These are phyloP conservation scores for Yarrowia keelungensis DNA, from an alignment of 805 yeast species.

Conservation along the genomic window DNA sequence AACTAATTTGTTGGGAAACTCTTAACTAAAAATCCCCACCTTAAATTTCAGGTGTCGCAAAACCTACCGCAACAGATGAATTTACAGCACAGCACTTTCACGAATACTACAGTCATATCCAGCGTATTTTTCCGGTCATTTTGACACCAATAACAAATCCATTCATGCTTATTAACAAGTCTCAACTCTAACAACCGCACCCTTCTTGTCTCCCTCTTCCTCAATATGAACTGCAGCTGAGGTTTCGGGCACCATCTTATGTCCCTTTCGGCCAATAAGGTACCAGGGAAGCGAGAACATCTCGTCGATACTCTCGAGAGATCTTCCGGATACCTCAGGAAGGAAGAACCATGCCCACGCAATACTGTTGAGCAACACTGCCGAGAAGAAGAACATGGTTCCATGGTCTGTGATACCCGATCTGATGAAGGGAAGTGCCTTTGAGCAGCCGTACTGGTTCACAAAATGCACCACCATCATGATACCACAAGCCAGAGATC, in stretches of 20 bases:
- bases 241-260: constrained; percentile 1
- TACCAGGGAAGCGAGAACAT: constrained; percentile 6
- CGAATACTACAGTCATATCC: no score
- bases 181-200: background rate
- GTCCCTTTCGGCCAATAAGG: background rate
- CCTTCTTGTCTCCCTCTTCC: constrained; percentile 1
- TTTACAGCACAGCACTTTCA: no score
- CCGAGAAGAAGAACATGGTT: background rate
- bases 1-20: no score
- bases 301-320: background rate
- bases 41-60: no score
- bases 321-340: background rate
- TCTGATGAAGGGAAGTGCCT: background rate
- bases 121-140: no score
- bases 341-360: constrained; percentile 4
- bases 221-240: background rate
- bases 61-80: no score
- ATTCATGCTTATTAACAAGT: no score
- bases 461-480: constrained; percentile 5
- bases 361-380: background rate
- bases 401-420: background rate
- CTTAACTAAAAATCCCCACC: no score
- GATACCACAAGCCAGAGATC: background rate
- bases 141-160: no score
- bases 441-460: constrained; percentile 5